phyloP scores from a whole-genome alignment of 1,139 yeast genomes.

The Saccharomyces hybrid region DNA sequence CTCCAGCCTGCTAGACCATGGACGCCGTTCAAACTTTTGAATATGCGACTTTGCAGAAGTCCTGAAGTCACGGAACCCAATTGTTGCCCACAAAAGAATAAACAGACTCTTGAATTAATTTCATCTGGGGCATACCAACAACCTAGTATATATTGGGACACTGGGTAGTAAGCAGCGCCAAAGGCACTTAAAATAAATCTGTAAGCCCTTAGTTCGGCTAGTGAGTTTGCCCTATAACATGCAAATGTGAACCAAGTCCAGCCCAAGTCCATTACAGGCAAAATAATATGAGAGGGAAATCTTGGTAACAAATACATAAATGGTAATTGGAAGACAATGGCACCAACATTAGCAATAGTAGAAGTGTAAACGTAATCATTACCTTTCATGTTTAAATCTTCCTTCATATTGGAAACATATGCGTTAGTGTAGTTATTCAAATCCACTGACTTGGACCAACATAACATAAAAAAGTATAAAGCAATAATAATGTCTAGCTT shows the following conservation, averaged over 20 bases:
- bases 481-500: slow-evolving; percentile 58
- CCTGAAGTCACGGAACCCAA: slow-evolving; percentile 52
- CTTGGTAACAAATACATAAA: slow-evolving; percentile 37
- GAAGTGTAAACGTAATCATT: slow-evolving; percentile 57
- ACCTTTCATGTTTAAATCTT: slow-evolving; percentile 53
- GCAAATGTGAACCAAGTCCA: slow-evolving; percentile 64
- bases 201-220: slow-evolving; percentile 45
- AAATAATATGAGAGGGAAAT: slow-evolving; percentile 47
- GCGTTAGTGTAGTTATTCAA: slow-evolving; percentile 53
- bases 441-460: slow-evolving; percentile 67
- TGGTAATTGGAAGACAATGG: slow-evolving; percentile 49
- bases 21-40: slow-evolving; percentile 41
- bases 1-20: slow-evolving; percentile 63
- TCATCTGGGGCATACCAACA: slow-evolving; percentile 61
- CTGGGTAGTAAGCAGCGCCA: slow-evolving; percentile 57
- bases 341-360: slow-evolving; percentile 51
- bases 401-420: slow-evolving; percentile 59
- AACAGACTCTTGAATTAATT: slow-evolving; percentile 35
- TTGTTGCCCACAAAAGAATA: slow-evolving; percentile 43
- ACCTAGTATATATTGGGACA: slow-evolving; percentile 60
- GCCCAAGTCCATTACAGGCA: slow-evolving; percentile 49
- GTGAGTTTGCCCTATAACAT: slow-evolving; percentile 40
- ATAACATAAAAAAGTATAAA: slow-evolving; percentile 52
- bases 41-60: slow-evolving; percentile 48
- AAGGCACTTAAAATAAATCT: slow-evolving; percentile 57